Conservation (phyloP, 208 protist genomes). For the Crithidia fasciculata region DNA sequence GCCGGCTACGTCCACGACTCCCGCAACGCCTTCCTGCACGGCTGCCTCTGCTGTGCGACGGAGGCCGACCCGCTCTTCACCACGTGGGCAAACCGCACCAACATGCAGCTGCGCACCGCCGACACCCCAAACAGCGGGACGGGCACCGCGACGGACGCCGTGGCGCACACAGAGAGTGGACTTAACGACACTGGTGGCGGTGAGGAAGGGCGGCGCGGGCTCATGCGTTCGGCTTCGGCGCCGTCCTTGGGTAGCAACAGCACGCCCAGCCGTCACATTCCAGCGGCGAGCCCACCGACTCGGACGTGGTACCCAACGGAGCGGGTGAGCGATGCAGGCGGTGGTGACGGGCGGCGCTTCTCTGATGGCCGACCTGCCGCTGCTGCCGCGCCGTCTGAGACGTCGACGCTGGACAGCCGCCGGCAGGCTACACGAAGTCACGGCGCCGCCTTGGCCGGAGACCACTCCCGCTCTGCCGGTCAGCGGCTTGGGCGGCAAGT, state of each 20-base stretch:
- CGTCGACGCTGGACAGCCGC: neutral
- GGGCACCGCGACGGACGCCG: neutral
- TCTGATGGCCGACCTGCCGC: neutral
- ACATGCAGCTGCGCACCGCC: conserved; percentile 27
- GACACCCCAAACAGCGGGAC: neutral
- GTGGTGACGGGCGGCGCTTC: neutral
- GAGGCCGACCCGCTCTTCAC: conserved; percentile 33
- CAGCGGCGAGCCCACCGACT: neutral
- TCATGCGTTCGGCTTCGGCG: conserved; percentile 2
- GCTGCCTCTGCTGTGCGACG: conserved; percentile 28
- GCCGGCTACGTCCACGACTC: conserved; percentile 34
- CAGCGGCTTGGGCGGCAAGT: neutral
- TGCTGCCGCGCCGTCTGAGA: neutral
- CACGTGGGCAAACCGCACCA: conserved; percentile 33
- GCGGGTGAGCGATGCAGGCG: neutral
- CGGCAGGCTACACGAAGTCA: no score
- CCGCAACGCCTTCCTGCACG: conserved; percentile 28
- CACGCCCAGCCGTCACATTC: neutral
- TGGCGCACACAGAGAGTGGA: neutral
- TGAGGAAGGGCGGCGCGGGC: neutral
- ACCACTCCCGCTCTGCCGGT: neutral
- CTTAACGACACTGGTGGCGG: neutral
- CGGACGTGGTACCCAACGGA: neutral
- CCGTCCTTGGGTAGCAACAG: neutral
- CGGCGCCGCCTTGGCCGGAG: neutral